Percentiles rank a stretch among this genome's conserved stretches.
phyloP scores from a whole-genome alignment of 2,329 filamentous ascomycete species.

The Teratosphaeria pseudoeucalypti region DNA sequence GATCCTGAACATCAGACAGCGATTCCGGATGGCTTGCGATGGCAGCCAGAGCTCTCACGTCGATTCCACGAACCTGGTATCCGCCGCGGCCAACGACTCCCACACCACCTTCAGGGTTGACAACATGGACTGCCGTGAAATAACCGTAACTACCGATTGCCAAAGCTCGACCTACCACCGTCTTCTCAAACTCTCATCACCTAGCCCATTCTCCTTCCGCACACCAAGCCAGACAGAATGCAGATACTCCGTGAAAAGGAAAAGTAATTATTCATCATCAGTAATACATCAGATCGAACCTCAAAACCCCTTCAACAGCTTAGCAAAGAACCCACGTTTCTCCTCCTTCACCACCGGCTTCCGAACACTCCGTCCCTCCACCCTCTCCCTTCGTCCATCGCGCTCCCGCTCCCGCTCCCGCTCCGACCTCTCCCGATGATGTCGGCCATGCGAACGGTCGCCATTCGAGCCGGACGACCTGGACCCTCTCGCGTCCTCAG shows the following conservation, averaged over 20 bases:
- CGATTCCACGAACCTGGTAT: too few relatives aligned
- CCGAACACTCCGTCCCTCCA: background rate
- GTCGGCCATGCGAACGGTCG: constrained; percentile 2
- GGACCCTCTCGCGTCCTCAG: background rate
- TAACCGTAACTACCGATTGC: too few relatives aligned
- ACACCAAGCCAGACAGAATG: background rate
- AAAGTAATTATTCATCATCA: background rate
- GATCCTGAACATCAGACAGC: too few relatives aligned
- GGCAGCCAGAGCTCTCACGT: too few relatives aligned
- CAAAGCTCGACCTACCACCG: too few relatives aligned
- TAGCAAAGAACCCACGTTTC: background rate
- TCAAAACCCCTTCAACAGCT: background rate
- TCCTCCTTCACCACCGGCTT: background rate
- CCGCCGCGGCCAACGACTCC: too few relatives aligned
- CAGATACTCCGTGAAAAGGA: background rate
- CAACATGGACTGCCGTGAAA: too few relatives aligned
- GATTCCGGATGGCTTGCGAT: too few relatives aligned
- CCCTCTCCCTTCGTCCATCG: background rate
- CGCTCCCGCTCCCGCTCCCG: constrained; percentile 5
- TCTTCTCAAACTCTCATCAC: too few relatives aligned
- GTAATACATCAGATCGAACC: background rate
- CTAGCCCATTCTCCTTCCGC: too few relatives aligned
- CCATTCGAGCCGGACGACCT: constrained; percentile 2
- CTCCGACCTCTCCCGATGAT: constrained; percentile 2
- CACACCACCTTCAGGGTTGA: too few relatives aligned